Percentiles rank a stretch among this genome's conserved stretches.
These are phyloP conservation scores for Cercophora newfieldiana DNA, from an alignment of 495 filamentous ascomycete genomes.

Conservation along the genomic window DNA sequence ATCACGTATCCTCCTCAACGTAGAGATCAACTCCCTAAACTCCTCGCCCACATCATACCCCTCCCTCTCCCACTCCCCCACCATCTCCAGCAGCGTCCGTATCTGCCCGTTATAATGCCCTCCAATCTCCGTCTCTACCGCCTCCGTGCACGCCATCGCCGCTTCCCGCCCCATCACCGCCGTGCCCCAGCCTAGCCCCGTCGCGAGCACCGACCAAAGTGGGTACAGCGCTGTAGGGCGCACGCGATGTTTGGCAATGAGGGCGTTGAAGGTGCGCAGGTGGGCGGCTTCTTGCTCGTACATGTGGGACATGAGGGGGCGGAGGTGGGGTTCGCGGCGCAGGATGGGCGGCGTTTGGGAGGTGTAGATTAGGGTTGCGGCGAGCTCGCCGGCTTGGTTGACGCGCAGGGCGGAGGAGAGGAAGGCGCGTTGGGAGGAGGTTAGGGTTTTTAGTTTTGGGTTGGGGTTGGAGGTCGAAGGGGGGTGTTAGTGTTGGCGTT, in stretches of 20 bases:
- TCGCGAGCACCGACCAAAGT: constrained; percentile 80
- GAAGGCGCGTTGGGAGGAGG: constrained; percentile 67
- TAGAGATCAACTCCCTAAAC: constrained; percentile 68
- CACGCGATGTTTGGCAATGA: constrained; percentile 84
- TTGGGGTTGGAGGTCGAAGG: constrained; percentile 12
- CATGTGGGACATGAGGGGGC: constrained; percentile 94
- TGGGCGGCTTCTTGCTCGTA: constrained; percentile 93
- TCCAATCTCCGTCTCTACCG: constrained; percentile 97
- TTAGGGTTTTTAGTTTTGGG: constrained; percentile 53
- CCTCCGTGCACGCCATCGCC: constrained; percentile 98
- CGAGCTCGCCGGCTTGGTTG: constrained; percentile 88
- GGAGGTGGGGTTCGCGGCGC: constrained; percentile 78
- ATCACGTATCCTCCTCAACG: constrained; percentile 82
- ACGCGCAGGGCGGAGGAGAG: constrained; percentile 83
- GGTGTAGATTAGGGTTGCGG: constrained; percentile 81
- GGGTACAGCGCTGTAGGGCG: constrained; percentile 95
- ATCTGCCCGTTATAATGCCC: constrained; percentile 95
- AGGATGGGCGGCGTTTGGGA: constrained; percentile 75
- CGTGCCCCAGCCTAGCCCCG: constrained; percentile 85
- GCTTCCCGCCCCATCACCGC: constrained; percentile 89
- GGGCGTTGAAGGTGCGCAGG: constrained; percentile 77
- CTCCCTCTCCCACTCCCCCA: constrained; percentile 58
- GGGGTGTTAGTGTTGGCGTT: no score
- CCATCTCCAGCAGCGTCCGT: constrained; percentile 74
- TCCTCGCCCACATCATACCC: constrained; percentile 81